phyloP scores from a whole-genome alignment of 179 eudicot species.

The Silene noctiflora region DNA sequence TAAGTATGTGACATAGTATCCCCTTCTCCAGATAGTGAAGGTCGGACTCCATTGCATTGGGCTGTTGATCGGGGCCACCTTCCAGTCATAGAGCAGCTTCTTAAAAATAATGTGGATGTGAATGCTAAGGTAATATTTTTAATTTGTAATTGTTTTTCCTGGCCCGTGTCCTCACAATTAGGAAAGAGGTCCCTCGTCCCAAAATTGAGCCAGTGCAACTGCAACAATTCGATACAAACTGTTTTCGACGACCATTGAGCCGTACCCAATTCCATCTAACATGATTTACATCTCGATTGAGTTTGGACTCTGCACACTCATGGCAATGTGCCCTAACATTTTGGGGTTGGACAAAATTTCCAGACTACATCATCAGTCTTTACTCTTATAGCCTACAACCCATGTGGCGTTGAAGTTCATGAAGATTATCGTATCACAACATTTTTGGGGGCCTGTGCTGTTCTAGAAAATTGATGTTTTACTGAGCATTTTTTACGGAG shows the following conservation, averaged over 20 bases:
- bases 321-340: neutral
- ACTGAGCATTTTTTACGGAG: neutral
- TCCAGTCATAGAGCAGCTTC: constrained; percentile 54
- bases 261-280: neutral
- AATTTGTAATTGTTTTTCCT: neutral
- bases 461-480: neutral
- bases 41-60: constrained; percentile 90
- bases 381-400: neutral
- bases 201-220: neutral
- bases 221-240: neutral
- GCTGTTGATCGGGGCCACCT: constrained; percentile 94
- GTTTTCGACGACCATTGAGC: neutral
- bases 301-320: neutral
- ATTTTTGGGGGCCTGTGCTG: neutral
- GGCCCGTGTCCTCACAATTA: neutral
- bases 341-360: neutral
- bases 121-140: constrained; percentile 61
- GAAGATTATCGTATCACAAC: neutral
- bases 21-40: constrained; percentile 73
- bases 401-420: neutral
- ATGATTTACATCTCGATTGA: neutral
- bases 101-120: constrained; percentile 63
- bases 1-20: neutral
- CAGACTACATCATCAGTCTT: neutral
- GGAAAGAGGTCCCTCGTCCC: neutral